Evolutionary conservation across 2,329 filamentous ascomycete genomes (phyloP).

Genomic region (Aspergillus sp.): DNA sequence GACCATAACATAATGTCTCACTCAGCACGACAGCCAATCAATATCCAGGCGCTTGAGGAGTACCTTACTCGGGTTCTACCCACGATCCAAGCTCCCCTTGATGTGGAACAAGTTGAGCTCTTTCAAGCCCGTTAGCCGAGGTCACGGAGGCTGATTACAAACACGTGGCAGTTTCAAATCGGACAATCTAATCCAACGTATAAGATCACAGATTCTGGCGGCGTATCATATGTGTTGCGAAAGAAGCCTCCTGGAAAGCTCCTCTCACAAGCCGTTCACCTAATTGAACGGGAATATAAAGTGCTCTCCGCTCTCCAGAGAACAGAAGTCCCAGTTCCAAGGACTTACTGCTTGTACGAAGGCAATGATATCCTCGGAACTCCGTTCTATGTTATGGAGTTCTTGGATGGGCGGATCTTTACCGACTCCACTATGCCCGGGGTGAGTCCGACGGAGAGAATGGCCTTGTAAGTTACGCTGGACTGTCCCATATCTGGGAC

Average conservation of each 20-base stretch:
- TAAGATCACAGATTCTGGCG: background rate
- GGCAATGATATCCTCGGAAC: background rate
- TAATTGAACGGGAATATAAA: conserved; percentile 2
- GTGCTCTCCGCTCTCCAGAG: background rate
- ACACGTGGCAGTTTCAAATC: no score
- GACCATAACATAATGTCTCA: no score
- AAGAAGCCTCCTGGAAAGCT: conserved; percentile 6
- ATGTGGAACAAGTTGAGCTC: background rate
- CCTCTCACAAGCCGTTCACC: background rate
- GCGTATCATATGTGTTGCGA: background rate
- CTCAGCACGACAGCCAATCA: no score
- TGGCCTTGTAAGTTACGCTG: conserved; percentile 1
- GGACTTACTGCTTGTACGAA: background rate
- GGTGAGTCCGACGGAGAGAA: background rate
- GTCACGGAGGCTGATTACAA: no score
- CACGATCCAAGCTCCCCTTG: no score
- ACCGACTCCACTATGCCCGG: background rate
- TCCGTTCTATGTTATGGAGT: conserved; percentile 12
- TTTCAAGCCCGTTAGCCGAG: no score
- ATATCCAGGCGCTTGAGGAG: no score
- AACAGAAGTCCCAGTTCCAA: background rate
- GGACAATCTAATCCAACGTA: conserved; percentile 11
- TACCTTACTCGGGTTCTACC: no score
- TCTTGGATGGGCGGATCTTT: conserved; percentile 1
- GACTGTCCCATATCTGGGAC: no score